phyloP scores from a whole-genome alignment of 345 rosid genomes.

The Erodium maritimum region DNA sequence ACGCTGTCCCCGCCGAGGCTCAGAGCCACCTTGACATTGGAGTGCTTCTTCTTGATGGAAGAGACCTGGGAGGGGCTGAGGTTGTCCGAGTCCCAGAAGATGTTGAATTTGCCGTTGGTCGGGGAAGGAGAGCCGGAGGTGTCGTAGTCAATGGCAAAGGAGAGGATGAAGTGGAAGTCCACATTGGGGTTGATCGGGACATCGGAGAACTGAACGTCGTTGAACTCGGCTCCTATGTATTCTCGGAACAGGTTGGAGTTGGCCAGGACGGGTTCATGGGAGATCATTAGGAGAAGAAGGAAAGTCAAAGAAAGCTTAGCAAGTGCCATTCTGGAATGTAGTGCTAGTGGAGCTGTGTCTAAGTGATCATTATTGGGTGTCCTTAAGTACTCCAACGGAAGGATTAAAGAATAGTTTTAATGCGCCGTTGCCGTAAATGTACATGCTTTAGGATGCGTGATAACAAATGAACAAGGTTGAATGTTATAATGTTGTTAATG shows the following conservation, averaged over 20 bases:
- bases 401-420: no score
- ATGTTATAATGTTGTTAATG: not conserved
- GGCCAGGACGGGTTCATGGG: not conserved
- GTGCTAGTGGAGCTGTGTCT: not conserved
- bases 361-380: not conserved
- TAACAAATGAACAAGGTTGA: not conserved
- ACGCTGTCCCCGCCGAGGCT: constrained; percentile 30
- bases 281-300: not conserved
- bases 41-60: constrained; percentile 16
- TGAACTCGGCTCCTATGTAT: constrained; percentile 27
- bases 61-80: constrained; percentile 24
- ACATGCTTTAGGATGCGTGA: not conserved
- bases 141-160: constrained; percentile 30
- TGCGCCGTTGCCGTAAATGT: not conserved
- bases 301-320: not conserved
- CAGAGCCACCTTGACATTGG: constrained; percentile 25
- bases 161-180: constrained; percentile 31
- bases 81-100: constrained; percentile 26
- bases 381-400: not conserved
- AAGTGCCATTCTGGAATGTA: not conserved
- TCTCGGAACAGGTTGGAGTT: constrained; percentile 29
- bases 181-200: constrained; percentile 22
- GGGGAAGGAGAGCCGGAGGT: constrained; percentile 18
- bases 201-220: constrained; percentile 20
- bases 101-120: constrained; percentile 26